A percentile compares a stretch with the other conserved stretches of the same genome.
These are phyloP conservation scores for Stephanodiscus triporus DNA, from an alignment of 108 stramenopile genomes.

Conservation along the genomic window DNA sequence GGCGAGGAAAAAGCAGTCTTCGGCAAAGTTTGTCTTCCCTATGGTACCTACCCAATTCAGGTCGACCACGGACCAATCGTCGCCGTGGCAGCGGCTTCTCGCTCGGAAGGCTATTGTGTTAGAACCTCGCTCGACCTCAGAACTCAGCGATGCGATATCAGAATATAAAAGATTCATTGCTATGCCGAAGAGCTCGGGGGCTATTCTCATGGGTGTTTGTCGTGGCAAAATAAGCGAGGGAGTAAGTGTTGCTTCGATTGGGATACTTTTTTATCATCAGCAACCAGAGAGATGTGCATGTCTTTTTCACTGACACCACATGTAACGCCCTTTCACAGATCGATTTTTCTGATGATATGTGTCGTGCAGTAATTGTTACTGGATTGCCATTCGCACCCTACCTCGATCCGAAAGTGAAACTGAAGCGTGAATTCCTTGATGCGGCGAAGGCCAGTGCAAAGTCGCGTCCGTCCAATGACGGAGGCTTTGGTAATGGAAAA, in stretches of 20 bases:
- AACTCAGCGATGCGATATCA: slow-evolving; percentile 83
- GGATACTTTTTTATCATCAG: background rate
- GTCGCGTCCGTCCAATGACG: slow-evolving; percentile 59
- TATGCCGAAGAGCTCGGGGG: slow-evolving; percentile 72
- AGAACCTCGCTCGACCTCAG: slow-evolving; percentile 81
- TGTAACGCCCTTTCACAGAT: slow-evolving; percentile 39
- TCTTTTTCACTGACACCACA: background rate
- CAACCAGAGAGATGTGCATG: background rate
- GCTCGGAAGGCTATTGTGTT: slow-evolving; percentile 74
- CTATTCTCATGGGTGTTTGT: slow-evolving; percentile 95
- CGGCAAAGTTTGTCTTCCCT: slow-evolving; percentile 46
- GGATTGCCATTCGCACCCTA: slow-evolving; percentile 97
- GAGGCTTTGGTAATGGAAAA: slow-evolving; percentile 66
- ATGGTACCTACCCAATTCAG: slow-evolving; percentile 46
- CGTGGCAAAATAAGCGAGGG: slow-evolving; percentile 89
- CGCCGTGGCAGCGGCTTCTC: slow-evolving; percentile 79
- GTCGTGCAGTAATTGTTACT: slow-evolving; percentile 95
- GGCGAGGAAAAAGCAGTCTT: slow-evolving; percentile 40
- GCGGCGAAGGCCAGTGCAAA: slow-evolving; percentile 52
- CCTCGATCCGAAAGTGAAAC: slow-evolving; percentile 92
- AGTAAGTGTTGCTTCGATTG: slow-evolving; percentile 10
- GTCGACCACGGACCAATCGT: slow-evolving; percentile 32
- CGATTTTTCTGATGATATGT: slow-evolving; percentile 94
- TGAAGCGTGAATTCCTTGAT: slow-evolving; percentile 95
- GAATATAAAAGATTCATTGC: slow-evolving; percentile 88